These are phyloP conservation scores for Patellifolia procumbens DNA, from an alignment of 179 eudicot genomes.

Conservation along the genomic window DNA sequence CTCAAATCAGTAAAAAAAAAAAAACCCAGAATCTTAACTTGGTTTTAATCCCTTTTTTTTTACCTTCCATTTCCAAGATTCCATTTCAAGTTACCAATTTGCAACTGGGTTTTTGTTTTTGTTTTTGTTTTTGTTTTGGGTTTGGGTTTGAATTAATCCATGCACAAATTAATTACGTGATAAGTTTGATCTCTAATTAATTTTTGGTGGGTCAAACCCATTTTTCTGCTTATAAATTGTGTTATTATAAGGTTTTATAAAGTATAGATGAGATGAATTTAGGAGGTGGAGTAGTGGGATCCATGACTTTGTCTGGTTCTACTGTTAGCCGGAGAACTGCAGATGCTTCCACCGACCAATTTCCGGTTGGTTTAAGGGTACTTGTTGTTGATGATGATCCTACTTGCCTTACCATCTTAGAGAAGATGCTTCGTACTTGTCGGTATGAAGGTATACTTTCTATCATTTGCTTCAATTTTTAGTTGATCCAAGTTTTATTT, in stretches of 20 bases:
- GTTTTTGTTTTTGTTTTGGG: no score
- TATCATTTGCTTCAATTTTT: background rate
- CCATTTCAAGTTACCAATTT: constrained; percentile 20
- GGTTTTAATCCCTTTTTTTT: constrained; percentile 8
- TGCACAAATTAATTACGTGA: constrained; percentile 23
- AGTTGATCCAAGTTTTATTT: background rate
- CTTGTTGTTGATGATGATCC: constrained; percentile 86
- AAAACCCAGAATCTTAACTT: constrained; percentile 18
- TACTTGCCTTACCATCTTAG: constrained; percentile 71
- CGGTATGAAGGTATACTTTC: constrained; percentile 55
- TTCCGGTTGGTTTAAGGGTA: constrained; percentile 77
- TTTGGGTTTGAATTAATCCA: constrained; percentile 15
- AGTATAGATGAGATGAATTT: constrained; percentile 46
- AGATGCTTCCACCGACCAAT: constrained; percentile 45
- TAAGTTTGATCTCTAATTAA: constrained; percentile 21
- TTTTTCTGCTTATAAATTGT: background rate
- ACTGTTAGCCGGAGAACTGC: constrained; percentile 30
- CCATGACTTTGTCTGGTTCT: constrained; percentile 36
- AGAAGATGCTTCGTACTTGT: constrained; percentile 66
- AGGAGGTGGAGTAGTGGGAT: constrained; percentile 47
- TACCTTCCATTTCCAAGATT: constrained; percentile 20
- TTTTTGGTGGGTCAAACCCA: constrained; percentile 37
- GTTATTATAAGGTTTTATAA: background rate
- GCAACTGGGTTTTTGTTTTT: constrained; percentile 19
- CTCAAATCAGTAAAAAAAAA: background rate